phyloP scores from a whole-genome alignment of 306 rosid species.

The Urtica urens region DNA sequence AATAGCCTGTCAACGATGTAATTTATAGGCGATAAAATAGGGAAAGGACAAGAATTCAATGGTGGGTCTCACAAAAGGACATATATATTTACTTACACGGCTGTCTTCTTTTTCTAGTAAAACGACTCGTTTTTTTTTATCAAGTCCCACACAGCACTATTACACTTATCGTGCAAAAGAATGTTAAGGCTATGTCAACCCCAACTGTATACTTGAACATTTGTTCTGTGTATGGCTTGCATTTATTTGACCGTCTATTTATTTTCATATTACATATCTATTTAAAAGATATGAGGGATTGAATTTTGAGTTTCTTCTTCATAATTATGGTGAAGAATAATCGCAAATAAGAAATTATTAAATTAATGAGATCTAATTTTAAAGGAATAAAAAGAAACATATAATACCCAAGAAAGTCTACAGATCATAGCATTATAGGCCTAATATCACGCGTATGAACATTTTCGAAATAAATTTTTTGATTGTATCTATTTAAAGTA shows the following conservation, averaged over 20 bases:
- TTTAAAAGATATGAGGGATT: too few species aligned
- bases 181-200: slow-evolving; percentile 15
- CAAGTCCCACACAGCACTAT: slow-evolving; percentile 25
- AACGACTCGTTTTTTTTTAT: slow-evolving; percentile 26
- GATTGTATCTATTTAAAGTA: too few species aligned
- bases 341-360: too few species aligned
- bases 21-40: slow-evolving; percentile 6
- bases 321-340: too few species aligned
- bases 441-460: too few species aligned
- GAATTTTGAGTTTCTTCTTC: too few species aligned
- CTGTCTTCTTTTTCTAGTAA: slow-evolving; percentile 26
- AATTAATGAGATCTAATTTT: too few species aligned
- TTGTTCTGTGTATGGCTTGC: too few species aligned
- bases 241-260: background rate
- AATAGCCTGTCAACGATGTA: slow-evolving; percentile 6
- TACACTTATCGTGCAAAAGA: slow-evolving; percentile 22
- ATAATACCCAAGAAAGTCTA: too few species aligned
- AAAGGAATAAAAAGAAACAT: too few species aligned
- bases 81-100: slow-evolving; percentile 14
- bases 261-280: background rate
- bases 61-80: slow-evolving; percentile 45
- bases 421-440: too few species aligned
- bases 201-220: background rate
- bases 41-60: slow-evolving; percentile 59
- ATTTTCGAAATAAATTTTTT: too few species aligned